Conservation (phyloP, 2,329 filamentous ascomycete species). For the Alternaria sp. region DNA sequence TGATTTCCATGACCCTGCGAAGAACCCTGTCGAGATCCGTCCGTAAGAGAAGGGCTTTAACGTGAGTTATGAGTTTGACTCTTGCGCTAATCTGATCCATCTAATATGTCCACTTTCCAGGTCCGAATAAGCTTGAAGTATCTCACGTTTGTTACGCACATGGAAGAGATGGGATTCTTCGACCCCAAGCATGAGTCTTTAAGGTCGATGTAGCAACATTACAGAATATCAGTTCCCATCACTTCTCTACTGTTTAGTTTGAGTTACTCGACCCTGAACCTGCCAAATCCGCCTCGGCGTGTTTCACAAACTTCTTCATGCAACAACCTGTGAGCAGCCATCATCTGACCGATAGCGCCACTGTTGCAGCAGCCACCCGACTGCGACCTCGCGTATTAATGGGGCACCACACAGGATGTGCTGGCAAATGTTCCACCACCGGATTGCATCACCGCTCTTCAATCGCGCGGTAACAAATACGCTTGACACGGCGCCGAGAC, state of each 20-base stretch:
- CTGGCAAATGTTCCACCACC: constrained; percentile 40
- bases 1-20: not conserved
- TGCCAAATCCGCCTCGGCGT: constrained; percentile 1
- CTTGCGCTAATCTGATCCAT: not conserved
- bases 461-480: constrained; percentile 29
- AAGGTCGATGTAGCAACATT: not conserved
- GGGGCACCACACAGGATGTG: constrained; percentile 19
- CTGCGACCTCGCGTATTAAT: constrained; percentile 9
- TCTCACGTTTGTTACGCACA: not conserved
- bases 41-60: not conserved
- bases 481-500: constrained; percentile 29
- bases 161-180: not conserved
- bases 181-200: not conserved
- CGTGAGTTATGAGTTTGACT: not conserved
- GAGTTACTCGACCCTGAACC: not conserved
- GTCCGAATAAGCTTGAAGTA: not conserved
- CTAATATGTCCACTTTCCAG: not conserved
- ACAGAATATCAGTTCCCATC: not conserved
- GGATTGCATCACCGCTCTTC: constrained; percentile 17
- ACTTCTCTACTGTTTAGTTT: not conserved
- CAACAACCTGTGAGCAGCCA: constrained; percentile 11
- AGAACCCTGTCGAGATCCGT: constrained; percentile 6
- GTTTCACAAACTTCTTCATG: constrained; percentile 10
- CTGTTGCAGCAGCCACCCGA: constrained; percentile 7
- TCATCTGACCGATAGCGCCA: constrained; percentile 22